Conservation (phyloP, 371 early-diverging fungal genomes). For the Actinomortierella wolfii region DNA sequence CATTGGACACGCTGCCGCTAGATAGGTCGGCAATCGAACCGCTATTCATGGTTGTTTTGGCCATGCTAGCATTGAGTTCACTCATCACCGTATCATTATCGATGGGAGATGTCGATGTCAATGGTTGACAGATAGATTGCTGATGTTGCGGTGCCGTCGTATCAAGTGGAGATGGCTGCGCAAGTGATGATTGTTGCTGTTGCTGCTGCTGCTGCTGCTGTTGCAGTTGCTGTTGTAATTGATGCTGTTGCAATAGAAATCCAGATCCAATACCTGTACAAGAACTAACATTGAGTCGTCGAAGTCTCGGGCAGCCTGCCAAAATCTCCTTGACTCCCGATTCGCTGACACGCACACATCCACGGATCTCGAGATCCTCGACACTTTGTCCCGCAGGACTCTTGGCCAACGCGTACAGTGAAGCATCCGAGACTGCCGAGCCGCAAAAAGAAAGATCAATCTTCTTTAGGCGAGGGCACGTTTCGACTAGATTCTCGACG, state of each 20-base stretch:
- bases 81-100: not conserved
- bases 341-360: constrained; percentile 73
- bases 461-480: constrained; percentile 51
- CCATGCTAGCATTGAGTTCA: not conserved
- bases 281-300: constrained; percentile 26
- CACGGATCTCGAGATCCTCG: constrained; percentile 58
- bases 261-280: constrained; percentile 37
- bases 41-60: not conserved
- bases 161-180: not conserved
- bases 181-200: not conserved
- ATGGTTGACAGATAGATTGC: not conserved
- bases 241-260: not conserved
- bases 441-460: constrained; percentile 81
- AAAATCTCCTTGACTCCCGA: constrained; percentile 50
- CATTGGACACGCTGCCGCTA: constrained; percentile 4
- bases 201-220: not conserved
- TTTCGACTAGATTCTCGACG: constrained; percentile 50
- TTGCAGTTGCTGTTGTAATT: constrained; percentile 1
- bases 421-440: constrained; percentile 73
- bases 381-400: constrained; percentile 8
- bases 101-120: not conserved
- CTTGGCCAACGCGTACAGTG: constrained; percentile 48
- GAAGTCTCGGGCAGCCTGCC: constrained; percentile 24
- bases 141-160: not conserved
- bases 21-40: constrained; percentile 11